Evolutionary conservation across 139 green algal species (phyloP).

Genomic region (Coccomyxa sp.): DNA sequence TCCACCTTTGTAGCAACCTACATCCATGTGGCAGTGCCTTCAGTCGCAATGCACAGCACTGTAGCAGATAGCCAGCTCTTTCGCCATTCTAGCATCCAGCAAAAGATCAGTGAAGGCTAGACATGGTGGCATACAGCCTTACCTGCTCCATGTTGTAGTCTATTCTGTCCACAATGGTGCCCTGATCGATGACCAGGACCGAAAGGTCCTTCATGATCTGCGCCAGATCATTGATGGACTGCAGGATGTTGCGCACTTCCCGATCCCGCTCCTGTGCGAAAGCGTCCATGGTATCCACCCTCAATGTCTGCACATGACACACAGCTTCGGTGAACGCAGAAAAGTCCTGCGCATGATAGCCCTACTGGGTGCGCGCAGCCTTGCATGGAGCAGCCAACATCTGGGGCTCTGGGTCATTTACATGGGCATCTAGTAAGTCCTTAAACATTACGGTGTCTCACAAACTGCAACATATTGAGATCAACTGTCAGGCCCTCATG

Average conservation of each 20-base stretch:
- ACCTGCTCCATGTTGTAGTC: conserved; percentile 89
- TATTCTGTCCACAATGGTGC: conserved; percentile 94
- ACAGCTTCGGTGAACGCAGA: too few species aligned
- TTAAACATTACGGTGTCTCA: too few species aligned
- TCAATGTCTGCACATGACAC: conserved; percentile 23
- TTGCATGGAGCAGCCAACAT: neutral
- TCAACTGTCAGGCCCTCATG: neutral
- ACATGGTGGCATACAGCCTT: neutral
- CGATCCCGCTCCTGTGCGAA: conserved; percentile 75
- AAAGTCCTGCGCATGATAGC: neutral
- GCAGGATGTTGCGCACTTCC: conserved; percentile 81
- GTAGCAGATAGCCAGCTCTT: neutral
- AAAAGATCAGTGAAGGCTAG: neutral
- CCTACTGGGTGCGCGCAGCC: conserved; percentile 8
- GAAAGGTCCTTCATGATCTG: conserved; percentile 96
- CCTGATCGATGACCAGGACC: conserved; percentile 97
- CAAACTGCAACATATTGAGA: too few species aligned
- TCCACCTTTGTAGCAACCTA: conserved; percentile 62
- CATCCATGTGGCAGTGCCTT: neutral
- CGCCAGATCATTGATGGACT: conserved; percentile 76
- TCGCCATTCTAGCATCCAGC: neutral
- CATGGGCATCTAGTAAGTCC: too few species aligned
- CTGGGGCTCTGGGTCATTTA: too few species aligned
- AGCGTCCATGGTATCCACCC: conserved; percentile 36
- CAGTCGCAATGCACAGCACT: neutral